Evolutionary conservation across 192 early-diverging fungal genomes (phyloP).

Genomic region (Cladochytrium replicatum): DNA sequence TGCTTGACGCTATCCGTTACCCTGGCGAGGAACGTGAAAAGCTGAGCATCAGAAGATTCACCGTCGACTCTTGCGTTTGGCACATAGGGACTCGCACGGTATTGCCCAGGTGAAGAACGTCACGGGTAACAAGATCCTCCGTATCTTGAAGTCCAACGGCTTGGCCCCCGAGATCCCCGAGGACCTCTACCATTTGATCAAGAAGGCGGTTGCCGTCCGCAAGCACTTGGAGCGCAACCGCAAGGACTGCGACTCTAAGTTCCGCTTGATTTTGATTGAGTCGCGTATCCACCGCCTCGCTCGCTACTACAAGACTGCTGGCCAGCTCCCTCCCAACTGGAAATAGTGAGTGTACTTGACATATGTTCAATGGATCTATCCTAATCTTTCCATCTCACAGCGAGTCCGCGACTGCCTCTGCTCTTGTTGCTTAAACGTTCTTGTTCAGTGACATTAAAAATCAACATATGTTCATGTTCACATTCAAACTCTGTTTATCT

Average conservation of each 20-base stretch:
- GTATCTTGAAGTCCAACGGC: slow-evolving; percentile 96
- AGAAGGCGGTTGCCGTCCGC: slow-evolving; percentile 98
- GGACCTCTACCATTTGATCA: slow-evolving; percentile 98
- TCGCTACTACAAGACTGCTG: slow-evolving; percentile 97
- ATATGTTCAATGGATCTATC: slow-evolving; percentile 3
- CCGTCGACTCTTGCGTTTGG: background rate
- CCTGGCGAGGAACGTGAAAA: too few species aligned
- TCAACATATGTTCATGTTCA: too few species aligned
- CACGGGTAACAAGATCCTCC: slow-evolving; percentile 99
- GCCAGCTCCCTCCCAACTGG: slow-evolving; percentile 95
- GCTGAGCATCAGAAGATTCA: too few species aligned
- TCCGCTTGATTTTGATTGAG: slow-evolving; percentile 96
- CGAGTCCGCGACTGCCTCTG: slow-evolving; percentile 70
- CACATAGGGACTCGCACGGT: slow-evolving; percentile 82
- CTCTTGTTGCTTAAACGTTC: slow-evolving; percentile 64
- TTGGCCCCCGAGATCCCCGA: slow-evolving; percentile 93
- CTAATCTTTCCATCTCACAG: slow-evolving; percentile 35
- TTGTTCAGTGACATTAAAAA: background rate
- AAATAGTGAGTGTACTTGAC: slow-evolving; percentile 72
- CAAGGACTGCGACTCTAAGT: slow-evolving; percentile 98
- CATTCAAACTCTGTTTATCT: too few species aligned
- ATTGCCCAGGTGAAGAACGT: slow-evolving; percentile 92
- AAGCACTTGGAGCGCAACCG: slow-evolving; percentile 98
- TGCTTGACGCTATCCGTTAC: too few species aligned
- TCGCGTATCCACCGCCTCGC: slow-evolving; percentile 96